These are phyloP conservation scores for Leptomonas pyrrhocoris DNA, from an alignment of 208 protist species.

Conservation along the genomic window DNA sequence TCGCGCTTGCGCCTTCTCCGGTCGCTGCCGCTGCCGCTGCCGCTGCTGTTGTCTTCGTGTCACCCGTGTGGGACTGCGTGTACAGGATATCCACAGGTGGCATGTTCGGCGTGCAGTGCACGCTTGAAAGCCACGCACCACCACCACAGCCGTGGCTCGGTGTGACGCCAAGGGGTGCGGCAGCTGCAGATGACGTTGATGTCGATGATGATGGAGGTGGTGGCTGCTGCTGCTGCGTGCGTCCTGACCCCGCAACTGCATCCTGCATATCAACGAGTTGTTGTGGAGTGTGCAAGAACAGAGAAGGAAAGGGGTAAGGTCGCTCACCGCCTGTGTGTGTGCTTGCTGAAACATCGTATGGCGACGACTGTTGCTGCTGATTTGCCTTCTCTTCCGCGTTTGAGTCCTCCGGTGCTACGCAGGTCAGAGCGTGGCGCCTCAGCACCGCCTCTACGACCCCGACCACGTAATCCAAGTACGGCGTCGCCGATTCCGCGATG, in stretches of 20 bases:
- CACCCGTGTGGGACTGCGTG: not conserved
- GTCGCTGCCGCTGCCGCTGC: too few species aligned
- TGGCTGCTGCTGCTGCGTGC: not conserved
- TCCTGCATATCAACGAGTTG: slow-evolving; percentile 17
- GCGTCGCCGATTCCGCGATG: slow-evolving; percentile 1
- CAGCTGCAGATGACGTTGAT: too few species aligned
- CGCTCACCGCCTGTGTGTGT: slow-evolving; percentile 18
- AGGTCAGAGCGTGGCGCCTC: slow-evolving; percentile 18
- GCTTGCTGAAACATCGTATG: too few species aligned
- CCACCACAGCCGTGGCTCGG: too few species aligned
- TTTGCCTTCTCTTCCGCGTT: not conserved
- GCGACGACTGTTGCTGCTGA: not conserved
- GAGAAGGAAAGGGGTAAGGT: slow-evolving; percentile 47
- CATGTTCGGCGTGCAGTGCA: slow-evolving; percentile 15
- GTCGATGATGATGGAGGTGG: too few species aligned
- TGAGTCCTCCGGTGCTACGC: not conserved
- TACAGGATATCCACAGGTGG: slow-evolving; percentile 11
- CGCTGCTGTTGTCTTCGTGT: too few species aligned
- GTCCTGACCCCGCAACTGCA: not conserved
- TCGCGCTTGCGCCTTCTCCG: not conserved
- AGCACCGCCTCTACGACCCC: slow-evolving; percentile 25
- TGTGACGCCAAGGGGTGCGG: too few species aligned
- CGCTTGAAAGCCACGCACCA: not conserved
- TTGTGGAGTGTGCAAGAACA: slow-evolving; percentile 53
- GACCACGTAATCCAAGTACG: slow-evolving; percentile 34